A percentile compares a stretch with the other conserved stretches of the same genome.
Conservation (phyloP, 805 yeast genomes). For the Saccharomycopsis vini region DNA sequence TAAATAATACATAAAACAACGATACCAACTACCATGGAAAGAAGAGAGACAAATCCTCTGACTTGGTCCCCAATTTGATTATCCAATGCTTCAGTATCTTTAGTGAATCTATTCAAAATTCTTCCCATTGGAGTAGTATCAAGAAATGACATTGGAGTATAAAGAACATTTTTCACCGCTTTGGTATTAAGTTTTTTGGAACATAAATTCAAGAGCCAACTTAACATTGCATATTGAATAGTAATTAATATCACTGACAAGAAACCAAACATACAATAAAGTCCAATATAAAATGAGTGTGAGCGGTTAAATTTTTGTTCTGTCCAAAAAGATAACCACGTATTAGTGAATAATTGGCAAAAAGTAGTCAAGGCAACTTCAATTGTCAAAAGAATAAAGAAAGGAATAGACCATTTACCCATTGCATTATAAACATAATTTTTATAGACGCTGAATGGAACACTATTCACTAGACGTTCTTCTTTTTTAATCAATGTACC, state of each 20-base stretch:
- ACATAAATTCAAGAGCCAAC: conserved; percentile 44
- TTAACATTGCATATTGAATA: conserved; percentile 36
- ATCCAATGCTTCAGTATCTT: conserved; percentile 75
- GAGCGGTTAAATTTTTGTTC: conserved; percentile 41
- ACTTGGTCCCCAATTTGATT: conserved; percentile 66
- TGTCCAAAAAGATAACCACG: conserved; percentile 86
- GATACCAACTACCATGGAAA: conserved; percentile 49
- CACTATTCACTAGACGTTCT: conserved; percentile 48
- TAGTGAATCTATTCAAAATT: conserved; percentile 74
- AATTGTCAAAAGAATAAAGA: conserved; percentile 26
- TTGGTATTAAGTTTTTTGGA: conserved; percentile 48
- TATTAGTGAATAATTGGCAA: conserved; percentile 49
- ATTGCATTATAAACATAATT: conserved; percentile 30
- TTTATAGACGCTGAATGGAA: conserved; percentile 39
- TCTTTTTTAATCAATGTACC: conserved; percentile 36
- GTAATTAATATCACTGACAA: conserved; percentile 37
- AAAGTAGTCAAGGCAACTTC: conserved; percentile 26
- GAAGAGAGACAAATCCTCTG: conserved; percentile 45
- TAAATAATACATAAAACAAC: conserved; percentile 58
- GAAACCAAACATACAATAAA: conserved; percentile 46
- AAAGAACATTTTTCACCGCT: conserved; percentile 52
- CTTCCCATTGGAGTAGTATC: conserved; percentile 89
- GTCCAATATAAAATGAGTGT: conserved; percentile 54
- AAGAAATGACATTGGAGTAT: conserved; percentile 73
- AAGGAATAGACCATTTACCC: conserved; percentile 37